Percentiles rank a stretch among this genome's conserved stretches.
Conservation (phyloP, 2,329 filamentous ascomycete species). For the Macrophomina pseudophaseolina region DNA sequence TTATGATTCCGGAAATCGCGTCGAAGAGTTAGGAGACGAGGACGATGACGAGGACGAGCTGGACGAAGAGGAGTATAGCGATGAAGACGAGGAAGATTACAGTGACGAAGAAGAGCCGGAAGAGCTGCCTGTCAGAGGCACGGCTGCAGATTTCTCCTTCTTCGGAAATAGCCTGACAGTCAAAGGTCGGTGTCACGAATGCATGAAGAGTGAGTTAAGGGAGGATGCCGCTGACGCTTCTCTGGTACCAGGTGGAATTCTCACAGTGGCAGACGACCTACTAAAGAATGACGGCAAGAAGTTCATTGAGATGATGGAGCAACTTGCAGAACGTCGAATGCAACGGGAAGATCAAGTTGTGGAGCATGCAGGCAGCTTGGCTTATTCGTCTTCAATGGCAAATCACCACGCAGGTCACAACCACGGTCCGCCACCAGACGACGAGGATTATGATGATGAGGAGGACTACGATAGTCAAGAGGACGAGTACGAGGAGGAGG, state of each 20-base stretch:
- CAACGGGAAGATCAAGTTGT: slow-evolving; percentile 87
- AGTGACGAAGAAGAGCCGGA: slow-evolving; percentile 70
- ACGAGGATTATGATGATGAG: slow-evolving; percentile 80
- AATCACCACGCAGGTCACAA: slow-evolving; percentile 67
- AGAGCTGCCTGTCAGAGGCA: slow-evolving; percentile 65
- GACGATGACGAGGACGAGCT: slow-evolving; percentile 59
- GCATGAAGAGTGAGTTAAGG: neutral
- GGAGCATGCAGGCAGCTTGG: slow-evolving; percentile 65
- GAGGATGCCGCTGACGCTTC: slow-evolving; percentile 31
- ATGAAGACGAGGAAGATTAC: slow-evolving; percentile 60
- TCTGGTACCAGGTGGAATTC: slow-evolving; percentile 78
- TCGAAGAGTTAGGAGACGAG: slow-evolving; percentile 62
- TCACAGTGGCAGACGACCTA: slow-evolving; percentile 97
- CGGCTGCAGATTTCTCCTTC: slow-evolving; percentile 87
- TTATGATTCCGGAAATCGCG: slow-evolving; percentile 73
- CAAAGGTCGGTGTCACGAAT: slow-evolving; percentile 64
- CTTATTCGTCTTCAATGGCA: slow-evolving; percentile 57
- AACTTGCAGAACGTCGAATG: slow-evolving; percentile 96
- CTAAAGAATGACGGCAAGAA: slow-evolving; percentile 99
- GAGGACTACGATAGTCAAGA: slow-evolving; percentile 71
- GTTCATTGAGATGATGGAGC: slow-evolving; percentile 99
- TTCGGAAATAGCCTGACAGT: slow-evolving; percentile 98
- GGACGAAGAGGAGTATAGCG: slow-evolving; percentile 60
- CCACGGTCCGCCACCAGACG: slow-evolving; percentile 64
- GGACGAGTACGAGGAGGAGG: slow-evolving; percentile 65